These are phyloP conservation scores for Plasmodium relictum DNA, from an alignment of 169 alveolate genomes.

Conservation along the genomic window DNA sequence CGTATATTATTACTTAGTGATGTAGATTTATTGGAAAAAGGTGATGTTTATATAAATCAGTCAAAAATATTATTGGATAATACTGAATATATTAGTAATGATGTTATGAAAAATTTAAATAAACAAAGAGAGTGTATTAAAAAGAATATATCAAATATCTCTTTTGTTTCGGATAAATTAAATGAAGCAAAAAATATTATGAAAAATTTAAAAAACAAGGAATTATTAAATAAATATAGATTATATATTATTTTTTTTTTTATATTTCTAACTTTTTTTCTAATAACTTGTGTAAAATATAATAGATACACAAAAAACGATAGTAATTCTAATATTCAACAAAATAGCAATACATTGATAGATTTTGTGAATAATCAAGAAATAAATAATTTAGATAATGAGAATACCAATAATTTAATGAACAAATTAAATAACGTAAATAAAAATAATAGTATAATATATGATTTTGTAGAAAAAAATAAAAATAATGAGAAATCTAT, in stretches of 20 bases:
- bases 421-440: background rate
- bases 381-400: background rate
- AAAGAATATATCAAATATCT: conserved; percentile 32
- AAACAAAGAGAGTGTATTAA: conserved; percentile 55
- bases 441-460: conserved; percentile 14
- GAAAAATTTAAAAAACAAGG: conserved; percentile 37
- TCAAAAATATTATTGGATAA: conserved; percentile 54
- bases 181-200: conserved; percentile 45
- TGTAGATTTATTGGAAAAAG: conserved; percentile 57
- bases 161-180: conserved; percentile 41
- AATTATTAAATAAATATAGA: conserved; percentile 59
- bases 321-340: background rate
- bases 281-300: conserved; percentile 34
- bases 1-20: conserved; percentile 48
- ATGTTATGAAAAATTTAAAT: conserved; percentile 40
- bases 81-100: conserved; percentile 63
- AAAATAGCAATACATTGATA: background rate
- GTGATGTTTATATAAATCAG: conserved; percentile 66
- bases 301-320: conserved; percentile 22
- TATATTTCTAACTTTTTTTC: conserved; percentile 42
- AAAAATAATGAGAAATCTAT: background rate
- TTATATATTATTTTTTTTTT: conserved; percentile 44
- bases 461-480: conserved; percentile 40
- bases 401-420: background rate
- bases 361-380: background rate